A percentile compares a stretch with the other conserved stretches of the same genome.
Conservation (phyloP, 2,329 filamentous ascomycete species). For the Talaromyces sp. region DNA sequence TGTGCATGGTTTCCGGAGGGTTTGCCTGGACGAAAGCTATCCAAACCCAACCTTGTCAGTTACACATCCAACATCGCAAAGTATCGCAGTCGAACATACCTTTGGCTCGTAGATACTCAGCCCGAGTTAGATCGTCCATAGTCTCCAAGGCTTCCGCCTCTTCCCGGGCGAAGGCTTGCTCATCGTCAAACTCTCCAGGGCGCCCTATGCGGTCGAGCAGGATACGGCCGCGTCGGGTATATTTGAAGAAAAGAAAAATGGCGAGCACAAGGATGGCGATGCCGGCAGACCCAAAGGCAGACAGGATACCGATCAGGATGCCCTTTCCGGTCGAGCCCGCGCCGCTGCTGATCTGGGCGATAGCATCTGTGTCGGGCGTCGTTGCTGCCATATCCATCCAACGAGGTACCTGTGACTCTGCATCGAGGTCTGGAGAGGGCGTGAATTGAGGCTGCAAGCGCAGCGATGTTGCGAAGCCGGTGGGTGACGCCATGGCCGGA, state of each 20-base stretch:
- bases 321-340: constrained; percentile 62
- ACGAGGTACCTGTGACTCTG: neutral
- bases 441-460: neutral
- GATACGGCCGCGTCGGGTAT: constrained; percentile 82
- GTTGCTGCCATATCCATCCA: neutral
- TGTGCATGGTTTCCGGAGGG: constrained; percentile 89
- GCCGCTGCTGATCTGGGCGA: constrained; percentile 23
- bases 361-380: constrained; percentile 1
- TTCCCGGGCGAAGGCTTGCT: constrained; percentile 88
- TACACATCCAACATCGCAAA: constrained; percentile 14
- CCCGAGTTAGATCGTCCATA: constrained; percentile 89
- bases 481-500: constrained; percentile 14
- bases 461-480: constrained; percentile 9
- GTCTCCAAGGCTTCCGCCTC: constrained; percentile 91
- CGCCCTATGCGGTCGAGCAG: constrained; percentile 88
- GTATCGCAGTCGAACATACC: constrained; percentile 50
- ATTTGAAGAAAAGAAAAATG: constrained; percentile 89
- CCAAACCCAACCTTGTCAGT: neutral
- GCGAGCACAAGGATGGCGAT: constrained; percentile 75
- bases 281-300: constrained; percentile 86
- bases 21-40: constrained; percentile 90
- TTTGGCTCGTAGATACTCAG: constrained; percentile 91
- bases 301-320: constrained; percentile 90
- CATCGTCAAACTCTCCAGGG: constrained; percentile 95
- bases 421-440: neutral